Conservation (phyloP, 2,329 filamentous ascomycete species). For the Pseudogymnoascus sp. region DNA sequence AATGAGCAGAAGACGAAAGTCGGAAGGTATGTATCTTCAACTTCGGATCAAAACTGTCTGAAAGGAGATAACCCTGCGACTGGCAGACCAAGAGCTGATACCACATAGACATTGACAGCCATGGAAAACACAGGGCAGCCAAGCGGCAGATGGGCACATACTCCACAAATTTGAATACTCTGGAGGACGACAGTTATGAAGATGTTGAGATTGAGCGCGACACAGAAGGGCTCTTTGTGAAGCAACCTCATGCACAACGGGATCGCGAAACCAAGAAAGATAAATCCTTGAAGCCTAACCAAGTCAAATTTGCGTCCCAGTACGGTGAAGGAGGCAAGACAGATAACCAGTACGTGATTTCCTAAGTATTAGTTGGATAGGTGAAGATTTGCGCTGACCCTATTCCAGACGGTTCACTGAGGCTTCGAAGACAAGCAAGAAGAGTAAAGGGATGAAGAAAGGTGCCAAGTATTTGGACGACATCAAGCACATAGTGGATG, state of each 20-base stretch:
- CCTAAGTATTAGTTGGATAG: not conserved
- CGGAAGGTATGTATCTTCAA: not conserved
- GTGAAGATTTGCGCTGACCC: not conserved
- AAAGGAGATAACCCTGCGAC: not conserved
- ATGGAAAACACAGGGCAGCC: not conserved
- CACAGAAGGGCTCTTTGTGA: not conserved
- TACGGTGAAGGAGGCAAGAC: not conserved
- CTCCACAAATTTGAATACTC: not conserved
- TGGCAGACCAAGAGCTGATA: not conserved
- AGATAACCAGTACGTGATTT: not conserved
- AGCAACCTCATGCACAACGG: not conserved
- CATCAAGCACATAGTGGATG: not conserved
- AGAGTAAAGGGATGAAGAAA: not conserved
- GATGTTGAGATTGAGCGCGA: not conserved
- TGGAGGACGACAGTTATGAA: not conserved
- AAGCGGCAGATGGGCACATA: not conserved
- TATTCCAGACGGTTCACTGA: not conserved
- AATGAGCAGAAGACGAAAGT: not conserved
- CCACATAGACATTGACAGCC: not conserved
- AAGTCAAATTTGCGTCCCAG: not conserved
- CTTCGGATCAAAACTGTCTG: not conserved
- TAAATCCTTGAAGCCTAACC: not conserved
- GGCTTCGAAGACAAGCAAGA: not conserved
- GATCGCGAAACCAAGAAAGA: not conserved
- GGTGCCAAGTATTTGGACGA: not conserved